These are phyloP conservation scores for Syncephalastrum racemosum DNA, from an alignment of 371 early-diverging fungal species.

Conservation along the genomic window DNA sequence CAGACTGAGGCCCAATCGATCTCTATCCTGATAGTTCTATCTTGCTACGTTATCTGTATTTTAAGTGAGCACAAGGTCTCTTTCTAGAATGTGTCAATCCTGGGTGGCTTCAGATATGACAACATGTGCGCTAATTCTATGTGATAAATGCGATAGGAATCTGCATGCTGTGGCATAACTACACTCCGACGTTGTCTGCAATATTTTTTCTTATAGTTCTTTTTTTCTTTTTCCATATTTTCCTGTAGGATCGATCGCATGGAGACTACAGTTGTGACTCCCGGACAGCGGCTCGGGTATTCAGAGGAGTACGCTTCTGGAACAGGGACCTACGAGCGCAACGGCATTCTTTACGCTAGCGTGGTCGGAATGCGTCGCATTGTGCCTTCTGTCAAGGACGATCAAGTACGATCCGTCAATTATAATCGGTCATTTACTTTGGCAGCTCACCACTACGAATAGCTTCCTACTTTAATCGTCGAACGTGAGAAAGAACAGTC, in stretches of 20 bases:
- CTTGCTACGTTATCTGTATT: too few species aligned
- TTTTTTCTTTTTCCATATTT: not conserved
- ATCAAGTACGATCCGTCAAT: slow-evolving; percentile 31
- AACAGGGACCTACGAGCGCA: slow-evolving; percentile 77
- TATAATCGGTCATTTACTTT: slow-evolving; percentile 4
- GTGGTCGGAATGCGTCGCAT: slow-evolving; percentile 70
- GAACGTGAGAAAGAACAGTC: slow-evolving; percentile 69
- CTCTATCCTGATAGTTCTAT: too few species aligned
- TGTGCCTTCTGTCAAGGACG: slow-evolving; percentile 21
- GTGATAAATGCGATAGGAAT: too few species aligned
- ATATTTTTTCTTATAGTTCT: slow-evolving; percentile 1
- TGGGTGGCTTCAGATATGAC: too few species aligned
- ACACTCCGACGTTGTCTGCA: too few species aligned
- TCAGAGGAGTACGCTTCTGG: slow-evolving; percentile 71
- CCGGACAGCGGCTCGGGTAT: slow-evolving; percentile 83
- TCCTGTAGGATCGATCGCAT: slow-evolving; percentile 3
- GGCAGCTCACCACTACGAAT: slow-evolving; percentile 53
- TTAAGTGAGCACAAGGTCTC: too few species aligned
- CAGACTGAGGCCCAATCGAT: too few species aligned
- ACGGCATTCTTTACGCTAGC: slow-evolving; percentile 77
- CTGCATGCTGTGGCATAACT: too few species aligned
- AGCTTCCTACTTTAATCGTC: slow-evolving; percentile 31
- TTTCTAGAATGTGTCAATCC: too few species aligned
- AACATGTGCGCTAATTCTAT: too few species aligned
- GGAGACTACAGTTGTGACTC: slow-evolving; percentile 56